A percentile compares a stretch with the other conserved stretches of the same genome.
Conservation (phyloP, 192 early-diverging fungal species). For the Rhizoclosmatium globosum region DNA sequence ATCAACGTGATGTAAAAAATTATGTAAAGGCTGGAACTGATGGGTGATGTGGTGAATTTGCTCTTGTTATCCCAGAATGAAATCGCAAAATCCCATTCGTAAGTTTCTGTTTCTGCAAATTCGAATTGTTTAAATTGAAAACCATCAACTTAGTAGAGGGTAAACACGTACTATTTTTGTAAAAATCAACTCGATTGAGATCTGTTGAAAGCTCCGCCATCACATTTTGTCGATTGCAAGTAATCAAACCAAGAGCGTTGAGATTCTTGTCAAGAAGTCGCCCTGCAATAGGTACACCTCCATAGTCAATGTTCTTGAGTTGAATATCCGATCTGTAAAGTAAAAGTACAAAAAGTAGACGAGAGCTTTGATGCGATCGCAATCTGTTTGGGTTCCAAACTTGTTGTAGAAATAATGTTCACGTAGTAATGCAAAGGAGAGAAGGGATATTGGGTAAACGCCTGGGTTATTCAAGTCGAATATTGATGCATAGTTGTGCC, state of each 20-base stretch:
- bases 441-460: slow-evolving; percentile 4
- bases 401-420: slow-evolving; percentile 14
- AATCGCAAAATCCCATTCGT: background rate
- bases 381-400: background rate
- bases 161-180: background rate
- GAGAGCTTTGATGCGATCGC: background rate
- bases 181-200: background rate
- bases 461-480: background rate
- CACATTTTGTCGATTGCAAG: background rate
- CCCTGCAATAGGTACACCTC: background rate
- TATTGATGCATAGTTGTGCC: background rate
- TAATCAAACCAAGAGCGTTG: background rate
- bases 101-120: background rate
- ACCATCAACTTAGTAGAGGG: background rate
- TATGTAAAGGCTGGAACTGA: background rate
- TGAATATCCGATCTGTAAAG: background rate
- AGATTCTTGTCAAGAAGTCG: background rate
- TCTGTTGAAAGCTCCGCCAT: background rate
- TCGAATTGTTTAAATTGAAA: no score
- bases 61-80: slow-evolving; percentile 4
- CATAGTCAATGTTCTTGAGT: background rate
- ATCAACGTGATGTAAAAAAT: slow-evolving; percentile 1
- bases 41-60: background rate
- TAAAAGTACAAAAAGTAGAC: slow-evolving; percentile 5
- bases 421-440: slow-evolving; percentile 7